Conservation (phyloP, 495 filamentous ascomycete genomes). For the Extremus antarcticus region DNA sequence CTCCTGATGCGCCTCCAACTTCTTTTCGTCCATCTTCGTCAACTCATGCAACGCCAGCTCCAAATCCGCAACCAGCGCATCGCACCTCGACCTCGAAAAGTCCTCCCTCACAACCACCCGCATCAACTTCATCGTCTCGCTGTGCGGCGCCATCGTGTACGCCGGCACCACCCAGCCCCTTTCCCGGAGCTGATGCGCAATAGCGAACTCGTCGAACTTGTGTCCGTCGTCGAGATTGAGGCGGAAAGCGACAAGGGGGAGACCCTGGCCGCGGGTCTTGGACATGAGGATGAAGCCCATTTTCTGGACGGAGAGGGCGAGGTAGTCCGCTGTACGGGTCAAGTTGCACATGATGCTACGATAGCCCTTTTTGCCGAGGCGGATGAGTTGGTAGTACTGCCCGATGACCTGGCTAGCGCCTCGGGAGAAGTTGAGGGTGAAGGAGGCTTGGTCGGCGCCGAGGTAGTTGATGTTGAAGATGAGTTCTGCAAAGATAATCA, state of each 20-base stretch:
- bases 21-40: conserved; percentile 59
- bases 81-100: conserved; percentile 66
- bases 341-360: conserved; percentile 78
- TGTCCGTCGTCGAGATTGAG: conserved; percentile 47
- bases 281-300: conserved; percentile 81
- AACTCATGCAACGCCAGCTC: conserved; percentile 57
- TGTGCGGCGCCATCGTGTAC: conserved; percentile 88
- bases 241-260: conserved; percentile 80
- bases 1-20: conserved; percentile 52
- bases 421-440: conserved; percentile 95
- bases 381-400: conserved; percentile 92
- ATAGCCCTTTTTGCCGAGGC: conserved; percentile 82
- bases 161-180: conserved; percentile 86
- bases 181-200: conserved; percentile 68
- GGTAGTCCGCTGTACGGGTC: conserved; percentile 72
- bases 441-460: conserved; percentile 86
- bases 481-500: conserved; percentile 42
- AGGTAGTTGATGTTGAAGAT: conserved; percentile 98
- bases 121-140: conserved; percentile 68
- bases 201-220: conserved; percentile 60
- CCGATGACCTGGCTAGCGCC: conserved; percentile 87
- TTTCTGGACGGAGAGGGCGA: conserved; percentile 53
- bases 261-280: conserved; percentile 57
- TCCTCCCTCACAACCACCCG: conserved; percentile 83
- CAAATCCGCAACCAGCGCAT: conserved; percentile 61